Conservation (phyloP, 2,329 filamentous ascomycete species). For the Trichoderma breve region DNA sequence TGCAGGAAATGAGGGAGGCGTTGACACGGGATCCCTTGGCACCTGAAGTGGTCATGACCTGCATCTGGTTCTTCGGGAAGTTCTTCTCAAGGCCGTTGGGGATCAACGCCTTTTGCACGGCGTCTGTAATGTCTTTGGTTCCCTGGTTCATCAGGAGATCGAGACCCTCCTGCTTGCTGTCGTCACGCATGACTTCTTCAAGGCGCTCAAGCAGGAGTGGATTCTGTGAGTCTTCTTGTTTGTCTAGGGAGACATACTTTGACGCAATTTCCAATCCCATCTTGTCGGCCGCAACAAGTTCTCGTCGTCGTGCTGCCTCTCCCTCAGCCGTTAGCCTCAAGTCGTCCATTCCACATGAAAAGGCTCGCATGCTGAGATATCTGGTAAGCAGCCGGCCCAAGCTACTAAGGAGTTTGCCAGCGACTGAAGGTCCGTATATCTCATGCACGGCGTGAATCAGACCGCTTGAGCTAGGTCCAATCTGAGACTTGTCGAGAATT, state of each 20-base stretch:
- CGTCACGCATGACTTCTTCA: slow-evolving; percentile 87
- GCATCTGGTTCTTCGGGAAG: slow-evolving; percentile 98
- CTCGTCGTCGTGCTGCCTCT: slow-evolving; percentile 66
- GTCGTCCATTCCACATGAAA: slow-evolving; percentile 97
- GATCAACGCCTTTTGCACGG: slow-evolving; percentile 75
- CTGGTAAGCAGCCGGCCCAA: slow-evolving; percentile 86
- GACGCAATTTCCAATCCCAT: slow-evolving; percentile 79
- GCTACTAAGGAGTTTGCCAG: slow-evolving; percentile 84
- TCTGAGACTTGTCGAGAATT: slow-evolving; percentile 93
- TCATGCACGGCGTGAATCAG: slow-evolving; percentile 92
- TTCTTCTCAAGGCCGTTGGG: slow-evolving; percentile 81
- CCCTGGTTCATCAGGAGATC: slow-evolving; percentile 80
- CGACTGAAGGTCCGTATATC: slow-evolving; percentile 81
- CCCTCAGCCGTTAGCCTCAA: slow-evolving; percentile 79
- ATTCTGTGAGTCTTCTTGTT: slow-evolving; percentile 62
- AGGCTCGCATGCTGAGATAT: slow-evolving; percentile 88
- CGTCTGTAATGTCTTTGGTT: slow-evolving; percentile 69
- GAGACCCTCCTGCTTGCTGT: slow-evolving; percentile 85
- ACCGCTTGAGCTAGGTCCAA: slow-evolving; percentile 82
- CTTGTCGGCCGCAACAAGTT: slow-evolving; percentile 62
- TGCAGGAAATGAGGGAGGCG: slow-evolving; percentile 95
- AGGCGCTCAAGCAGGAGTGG: slow-evolving; percentile 73
- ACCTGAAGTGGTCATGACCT: slow-evolving; percentile 95
- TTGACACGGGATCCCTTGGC: slow-evolving; percentile 93
- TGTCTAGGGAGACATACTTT: slow-evolving; percentile 81